Conservation (phyloP, 257 asterid species). For the Nicotiana sylvestris region DNA sequence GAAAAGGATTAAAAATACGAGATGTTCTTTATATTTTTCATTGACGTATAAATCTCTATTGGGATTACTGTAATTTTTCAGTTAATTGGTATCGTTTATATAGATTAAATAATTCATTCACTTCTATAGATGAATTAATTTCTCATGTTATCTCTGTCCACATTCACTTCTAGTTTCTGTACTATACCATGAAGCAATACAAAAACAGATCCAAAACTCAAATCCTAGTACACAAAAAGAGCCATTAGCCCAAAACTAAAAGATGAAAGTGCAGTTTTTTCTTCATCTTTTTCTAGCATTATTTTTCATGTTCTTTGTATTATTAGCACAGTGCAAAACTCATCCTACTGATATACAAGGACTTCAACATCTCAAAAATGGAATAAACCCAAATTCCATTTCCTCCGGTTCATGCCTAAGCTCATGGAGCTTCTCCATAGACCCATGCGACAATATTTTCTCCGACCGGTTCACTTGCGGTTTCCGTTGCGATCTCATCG, state of each 20-base stretch:
- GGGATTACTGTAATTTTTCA: neutral
- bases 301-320: neutral
- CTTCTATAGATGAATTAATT: neutral
- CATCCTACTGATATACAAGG: slow-evolving; percentile 15
- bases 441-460: slow-evolving; percentile 23
- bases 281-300: neutral
- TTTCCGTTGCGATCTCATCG: neutral
- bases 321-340: slow-evolving; percentile 13
- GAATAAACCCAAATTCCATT: slow-evolving; percentile 9
- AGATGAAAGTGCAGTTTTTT: neutral
- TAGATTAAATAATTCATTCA: neutral
- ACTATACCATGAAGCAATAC: neutral
- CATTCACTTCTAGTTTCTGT: neutral
- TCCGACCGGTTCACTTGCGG: slow-evolving; percentile 6
- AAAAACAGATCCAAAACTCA: neutral
- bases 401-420: slow-evolving; percentile 23
- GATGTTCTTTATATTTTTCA: too few relatives aligned
- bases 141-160: neutral
- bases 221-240: neutral
- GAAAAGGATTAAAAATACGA: too few relatives aligned
- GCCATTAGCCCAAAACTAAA: neutral
- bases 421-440: slow-evolving; percentile 26
- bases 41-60: too few relatives aligned
- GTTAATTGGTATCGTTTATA: neutral
- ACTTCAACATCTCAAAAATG: slow-evolving; percentile 6